Percentiles rank a stretch among this genome's conserved stretches.
phyloP scores from a whole-genome alignment of 108 stramenopile species.

The Fragilariopsis cylindrus region DNA sequence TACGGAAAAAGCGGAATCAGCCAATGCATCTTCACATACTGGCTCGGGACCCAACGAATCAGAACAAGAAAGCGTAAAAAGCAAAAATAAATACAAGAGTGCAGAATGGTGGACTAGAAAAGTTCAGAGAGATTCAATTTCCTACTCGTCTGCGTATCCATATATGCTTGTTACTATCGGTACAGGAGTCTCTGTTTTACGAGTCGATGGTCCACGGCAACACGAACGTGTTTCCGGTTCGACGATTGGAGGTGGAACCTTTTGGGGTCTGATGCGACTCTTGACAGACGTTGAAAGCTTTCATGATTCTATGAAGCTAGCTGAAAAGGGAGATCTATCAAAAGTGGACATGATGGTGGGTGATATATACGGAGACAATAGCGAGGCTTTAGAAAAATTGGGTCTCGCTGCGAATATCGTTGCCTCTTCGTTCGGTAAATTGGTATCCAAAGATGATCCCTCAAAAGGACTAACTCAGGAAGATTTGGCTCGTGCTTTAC shows the following conservation, averaged over 20 bases:
- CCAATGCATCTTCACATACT: slow-evolving; percentile 3
- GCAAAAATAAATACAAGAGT: slow-evolving; percentile 20
- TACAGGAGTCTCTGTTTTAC: slow-evolving; percentile 93
- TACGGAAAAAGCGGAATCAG: background rate
- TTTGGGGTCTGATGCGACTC: slow-evolving; percentile 97
- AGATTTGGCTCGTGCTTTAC: slow-evolving; percentile 93
- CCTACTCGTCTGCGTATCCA: slow-evolving; percentile 75
- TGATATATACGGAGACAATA: slow-evolving; percentile 95
- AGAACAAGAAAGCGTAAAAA: background rate
- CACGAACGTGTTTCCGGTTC: slow-evolving; percentile 97
- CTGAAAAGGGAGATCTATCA: slow-evolving; percentile 89
- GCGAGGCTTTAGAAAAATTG: slow-evolving; percentile 87
- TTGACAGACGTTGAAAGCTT: slow-evolving; percentile 91
- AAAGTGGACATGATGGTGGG: slow-evolving; percentile 92
- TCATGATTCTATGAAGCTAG: slow-evolving; percentile 89
- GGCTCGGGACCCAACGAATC: background rate
- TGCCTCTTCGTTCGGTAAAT: slow-evolving; percentile 98
- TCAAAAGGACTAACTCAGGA: slow-evolving; percentile 82
- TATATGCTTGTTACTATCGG: slow-evolving; percentile 97
- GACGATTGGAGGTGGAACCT: slow-evolving; percentile 98
- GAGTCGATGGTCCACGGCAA: slow-evolving; percentile 93
- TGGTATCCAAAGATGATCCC: slow-evolving; percentile 88
- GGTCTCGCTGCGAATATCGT: slow-evolving; percentile 87
- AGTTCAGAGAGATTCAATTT: slow-evolving; percentile 78
- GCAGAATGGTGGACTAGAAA: slow-evolving; percentile 69